Conservation (phyloP, 306 rosid species). For the Mimosa pudica region DNA sequence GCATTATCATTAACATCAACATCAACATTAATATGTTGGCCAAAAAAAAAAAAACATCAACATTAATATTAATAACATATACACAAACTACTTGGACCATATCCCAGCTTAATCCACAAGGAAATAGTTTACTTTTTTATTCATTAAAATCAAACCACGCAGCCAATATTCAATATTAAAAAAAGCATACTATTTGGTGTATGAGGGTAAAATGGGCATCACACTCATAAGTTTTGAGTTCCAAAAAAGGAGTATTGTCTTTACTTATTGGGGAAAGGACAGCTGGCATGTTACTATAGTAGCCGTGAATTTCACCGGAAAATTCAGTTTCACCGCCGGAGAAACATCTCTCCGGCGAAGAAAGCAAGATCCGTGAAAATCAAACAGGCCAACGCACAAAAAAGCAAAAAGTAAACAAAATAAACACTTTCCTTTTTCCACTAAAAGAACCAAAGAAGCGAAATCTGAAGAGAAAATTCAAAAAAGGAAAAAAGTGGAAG, state of each 20-base stretch:
- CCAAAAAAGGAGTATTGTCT: neutral
- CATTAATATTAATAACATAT: too few relatives aligned
- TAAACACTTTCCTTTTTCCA: neutral
- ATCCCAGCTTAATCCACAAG: neutral
- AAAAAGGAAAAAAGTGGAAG: neutral
- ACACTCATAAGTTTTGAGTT: neutral
- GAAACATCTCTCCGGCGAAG: neutral
- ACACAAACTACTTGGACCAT: neutral
- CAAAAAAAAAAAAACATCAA: too few relatives aligned
- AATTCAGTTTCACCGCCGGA: neutral
- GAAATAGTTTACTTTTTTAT: neutral
- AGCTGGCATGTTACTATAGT: neutral
- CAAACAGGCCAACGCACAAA: neutral
- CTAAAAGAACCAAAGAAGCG: neutral
- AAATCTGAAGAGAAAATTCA: neutral
- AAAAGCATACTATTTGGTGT: too few relatives aligned
- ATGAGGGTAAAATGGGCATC: slow-evolving; percentile 8
- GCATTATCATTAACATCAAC: too few relatives aligned
- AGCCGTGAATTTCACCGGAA: neutral
- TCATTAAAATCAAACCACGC: neutral
- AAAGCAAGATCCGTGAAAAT: neutral
- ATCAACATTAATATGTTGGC: too few relatives aligned
- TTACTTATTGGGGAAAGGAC: neutral
- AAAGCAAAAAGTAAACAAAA: neutral
- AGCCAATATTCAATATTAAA: neutral